phyloP scores from a whole-genome alignment of 371 early-diverging fungal species.

The Mucor sp. region DNA sequence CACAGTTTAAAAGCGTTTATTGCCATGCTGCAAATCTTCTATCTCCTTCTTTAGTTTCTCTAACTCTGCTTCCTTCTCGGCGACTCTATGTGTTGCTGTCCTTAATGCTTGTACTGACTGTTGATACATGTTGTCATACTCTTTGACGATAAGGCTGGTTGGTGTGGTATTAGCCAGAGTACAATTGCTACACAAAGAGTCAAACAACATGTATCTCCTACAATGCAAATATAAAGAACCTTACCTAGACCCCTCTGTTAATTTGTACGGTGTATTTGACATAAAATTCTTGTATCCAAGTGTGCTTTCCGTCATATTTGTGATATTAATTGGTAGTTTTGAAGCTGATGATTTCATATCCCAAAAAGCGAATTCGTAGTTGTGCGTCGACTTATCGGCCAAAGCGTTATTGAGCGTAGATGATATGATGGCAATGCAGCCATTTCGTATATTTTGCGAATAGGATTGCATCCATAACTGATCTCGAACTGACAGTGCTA shows the following conservation, averaged over 20 bases:
- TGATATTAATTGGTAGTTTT: constrained; percentile 16
- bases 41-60: not conserved
- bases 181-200: not conserved
- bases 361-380: constrained; percentile 26
- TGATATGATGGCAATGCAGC: constrained; percentile 23
- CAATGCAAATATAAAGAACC: not conserved
- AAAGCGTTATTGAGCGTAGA: not conserved
- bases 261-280: constrained; percentile 18
- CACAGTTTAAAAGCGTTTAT: too few species aligned
- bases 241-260: constrained; percentile 10
- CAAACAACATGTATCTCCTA: too few species aligned
- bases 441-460: constrained; percentile 12
- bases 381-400: constrained; percentile 18
- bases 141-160: constrained; percentile 7
- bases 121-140: constrained; percentile 15
- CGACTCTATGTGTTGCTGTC: not conserved
- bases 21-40: not conserved
- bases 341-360: constrained; percentile 11
- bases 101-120: constrained; percentile 11
- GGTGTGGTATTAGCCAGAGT: not conserved
- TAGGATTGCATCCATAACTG: constrained; percentile 17
- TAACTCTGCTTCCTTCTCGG: constrained; percentile 8
- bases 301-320: constrained; percentile 24
- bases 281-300: constrained; percentile 15
- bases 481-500: constrained; percentile 15